A percentile compares a stretch with the other conserved stretches of the same genome.
phyloP scores from a whole-genome alignment of 257 asterid species.

The Ajuga chamaepitys region DNA sequence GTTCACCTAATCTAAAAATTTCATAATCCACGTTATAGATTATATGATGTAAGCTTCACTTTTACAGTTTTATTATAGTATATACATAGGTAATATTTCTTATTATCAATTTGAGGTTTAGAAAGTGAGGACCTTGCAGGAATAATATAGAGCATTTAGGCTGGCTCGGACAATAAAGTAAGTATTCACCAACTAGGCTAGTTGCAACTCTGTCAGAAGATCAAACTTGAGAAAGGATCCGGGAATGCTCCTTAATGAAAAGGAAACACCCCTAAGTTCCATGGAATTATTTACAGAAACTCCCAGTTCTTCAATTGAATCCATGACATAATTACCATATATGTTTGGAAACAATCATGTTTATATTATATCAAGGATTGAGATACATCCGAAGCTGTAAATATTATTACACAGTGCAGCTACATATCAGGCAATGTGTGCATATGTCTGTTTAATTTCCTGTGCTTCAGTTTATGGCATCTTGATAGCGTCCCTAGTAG shows the following conservation, averaged over 20 bases:
- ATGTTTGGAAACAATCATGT: not conserved
- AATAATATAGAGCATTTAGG: not conserved
- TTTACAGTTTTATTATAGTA: slow-evolving; percentile 1
- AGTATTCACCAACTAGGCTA: slow-evolving; percentile 2
- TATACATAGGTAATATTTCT: slow-evolving; percentile 23
- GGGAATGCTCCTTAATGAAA: not conserved
- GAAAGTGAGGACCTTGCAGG: slow-evolving; percentile 15
- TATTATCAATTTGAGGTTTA: slow-evolving; percentile 13
- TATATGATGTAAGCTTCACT: slow-evolving; percentile 13
- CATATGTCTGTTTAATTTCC: not conserved
- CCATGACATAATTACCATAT: slow-evolving; percentile 1
- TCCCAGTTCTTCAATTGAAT: not conserved
- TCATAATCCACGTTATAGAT: slow-evolving; percentile 19
- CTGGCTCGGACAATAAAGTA: slow-evolving; percentile 6
- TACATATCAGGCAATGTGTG: not conserved
- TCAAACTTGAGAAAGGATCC: slow-evolving; percentile 2
- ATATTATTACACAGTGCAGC: not conserved
- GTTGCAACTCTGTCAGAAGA: slow-evolving; percentile 16
- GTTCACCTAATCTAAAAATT: slow-evolving; percentile 46
- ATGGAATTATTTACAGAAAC: not conserved
- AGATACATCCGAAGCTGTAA: not conserved
- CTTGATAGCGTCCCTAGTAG: not conserved
- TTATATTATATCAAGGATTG: slow-evolving; percentile 2
- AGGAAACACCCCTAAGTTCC: not conserved
- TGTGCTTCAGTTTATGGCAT: not conserved